Conservation (phyloP, 139 green algal species). For the Chlorella sp. region DNA sequence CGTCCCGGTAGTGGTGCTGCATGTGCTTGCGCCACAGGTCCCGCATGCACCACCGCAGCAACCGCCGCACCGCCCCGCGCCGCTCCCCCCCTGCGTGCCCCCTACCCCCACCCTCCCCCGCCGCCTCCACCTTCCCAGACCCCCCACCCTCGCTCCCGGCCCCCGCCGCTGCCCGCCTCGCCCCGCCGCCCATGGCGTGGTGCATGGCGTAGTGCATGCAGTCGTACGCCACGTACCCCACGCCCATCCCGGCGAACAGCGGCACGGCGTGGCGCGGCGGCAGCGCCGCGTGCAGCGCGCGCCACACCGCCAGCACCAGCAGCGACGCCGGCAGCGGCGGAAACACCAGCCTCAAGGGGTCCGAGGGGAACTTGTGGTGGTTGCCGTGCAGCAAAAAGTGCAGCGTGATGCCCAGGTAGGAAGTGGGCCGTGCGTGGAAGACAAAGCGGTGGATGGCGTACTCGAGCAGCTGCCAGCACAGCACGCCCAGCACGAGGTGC, state of each 20-base stretch:
- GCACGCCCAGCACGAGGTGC: slow-evolving; percentile 41
- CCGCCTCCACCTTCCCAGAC: too few species aligned
- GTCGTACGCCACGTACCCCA: slow-evolving; percentile 91
- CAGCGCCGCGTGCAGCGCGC: slow-evolving; percentile 20
- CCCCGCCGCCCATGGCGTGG: slow-evolving; percentile 14
- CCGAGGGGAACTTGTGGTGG: slow-evolving; percentile 93
- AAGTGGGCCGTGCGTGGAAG: slow-evolving; percentile 66
- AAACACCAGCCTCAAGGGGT: slow-evolving; percentile 85
- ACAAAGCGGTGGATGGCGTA: slow-evolving; percentile 89
- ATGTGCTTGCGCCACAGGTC: slow-evolving; percentile 54
- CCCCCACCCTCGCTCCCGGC: too few species aligned
- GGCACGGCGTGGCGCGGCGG: slow-evolving; percentile 20
- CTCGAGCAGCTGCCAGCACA: slow-evolving; percentile 83
- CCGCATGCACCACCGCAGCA: too few species aligned
- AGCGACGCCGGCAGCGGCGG: slow-evolving; percentile 68
- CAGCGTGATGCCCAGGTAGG: slow-evolving; percentile 61
- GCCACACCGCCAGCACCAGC: slow-evolving; percentile 37
- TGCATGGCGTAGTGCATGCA: slow-evolving; percentile 82
- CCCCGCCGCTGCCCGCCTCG: too few species aligned
- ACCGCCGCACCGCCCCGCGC: too few species aligned
- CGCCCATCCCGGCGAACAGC: slow-evolving; percentile 65
- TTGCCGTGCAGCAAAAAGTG: slow-evolving; percentile 94
- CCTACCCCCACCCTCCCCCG: too few species aligned
- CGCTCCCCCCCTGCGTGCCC: too few species aligned
- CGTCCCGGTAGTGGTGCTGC: slow-evolving; percentile 74